Evolutionary conservation across 805 yeast species (phyloP), one percentile per base, ranked within the genome.

Genomic region (Candida coleopterorum): DNA sequence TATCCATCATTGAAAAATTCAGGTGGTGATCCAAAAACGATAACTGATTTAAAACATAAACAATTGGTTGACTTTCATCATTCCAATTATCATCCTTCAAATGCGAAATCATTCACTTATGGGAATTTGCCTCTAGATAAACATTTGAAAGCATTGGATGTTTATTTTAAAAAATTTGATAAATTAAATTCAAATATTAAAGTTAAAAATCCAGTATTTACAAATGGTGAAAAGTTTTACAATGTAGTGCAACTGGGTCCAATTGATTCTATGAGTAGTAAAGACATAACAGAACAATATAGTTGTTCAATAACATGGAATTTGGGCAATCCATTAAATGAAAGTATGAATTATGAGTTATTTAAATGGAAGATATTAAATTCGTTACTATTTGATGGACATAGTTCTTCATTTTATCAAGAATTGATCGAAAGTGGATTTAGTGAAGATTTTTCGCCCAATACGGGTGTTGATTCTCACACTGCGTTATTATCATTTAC

Each of bases 21-120:
- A 2, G 98, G 97, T 22, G 98, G 98, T 39, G 96, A 90, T 53
- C 98, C 98, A 0, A 58, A 72, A 15, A 66, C 71, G 36, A 93
- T 93, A 39, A 85, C 96, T 0, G 72, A 78, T 43, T 64, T 90
- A 42, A 64, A 72, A 6, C 84, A 90, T 54, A 79, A 80, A 45
- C 94, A 86, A 42, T 68, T 93, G 39, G 64, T 82, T 4, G 79
- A 80, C 16, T 93, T 86, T 65, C 97, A 93, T 51, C 56, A 68
- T 5, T 53, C 60, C 2, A 75, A 82, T 49, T 93, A 93, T 56
- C 96, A 89, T 55, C 97, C 98, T 2, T 81, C 94, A 2, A 93
- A 90, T 56, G 77, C 95, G 2, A 77, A 70, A 49, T 83, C 95
- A 0, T 88, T 81, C 58, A 83, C 96, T 0, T 93, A 93, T 54